Base-by-base conservation (phyloP, 1,139 yeast species). In the Taiozyma sp. region DNA sequence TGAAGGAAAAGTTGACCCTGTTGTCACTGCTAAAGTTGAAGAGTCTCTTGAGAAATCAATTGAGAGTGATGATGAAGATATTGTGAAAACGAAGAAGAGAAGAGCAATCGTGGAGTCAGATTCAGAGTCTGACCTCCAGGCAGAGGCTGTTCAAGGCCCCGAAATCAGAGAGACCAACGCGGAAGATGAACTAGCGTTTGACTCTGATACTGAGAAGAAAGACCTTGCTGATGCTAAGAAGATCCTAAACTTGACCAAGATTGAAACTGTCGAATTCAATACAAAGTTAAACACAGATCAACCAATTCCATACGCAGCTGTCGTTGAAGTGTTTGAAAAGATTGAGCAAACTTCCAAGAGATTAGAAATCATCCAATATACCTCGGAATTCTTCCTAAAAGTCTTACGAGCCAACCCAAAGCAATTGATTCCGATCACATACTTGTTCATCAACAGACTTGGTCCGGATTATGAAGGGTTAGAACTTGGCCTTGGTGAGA, bases 401-500 rank as follows among this genome's bases (percentile, higher is more conserved):
- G 82, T 88, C 1, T 71, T 91, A 49, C 68, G 76, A 44, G 73
- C 77, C 28, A 74, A 81, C 22, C 83, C 88, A 1, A 71, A 75
- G 16, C 83, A 80, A 47, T 70, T 93, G 51, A 76, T 88, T 5
- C 80, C 79, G 53, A 81, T 88, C 1, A 87, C 91, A 1, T 93
- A 91, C 61, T 74, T 93, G 19, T 88, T 87, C 67, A 90, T 91
- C 63, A 91, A 91, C 65, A 73, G 95, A 50, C 73, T 93, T 16
- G 97, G 98, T 0, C 99, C 99, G 0, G 99, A 93, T 64, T 93
- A 93, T 64, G 97, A 89, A 62, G 97, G 95, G 42, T 72, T 91
- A 54, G 99, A 93, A 63, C 71, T 93, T 39, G 98, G 99, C 0
- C 75, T 93, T 3, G 99, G 99, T 14, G 99, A 93, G 66, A 83